A percentile compares a stretch with the other conserved stretches of the same genome.
These are phyloP conservation scores for Niveomyces coronatus DNA, from an alignment of 2,329 filamentous ascomycete genomes.

Conservation along the genomic window DNA sequence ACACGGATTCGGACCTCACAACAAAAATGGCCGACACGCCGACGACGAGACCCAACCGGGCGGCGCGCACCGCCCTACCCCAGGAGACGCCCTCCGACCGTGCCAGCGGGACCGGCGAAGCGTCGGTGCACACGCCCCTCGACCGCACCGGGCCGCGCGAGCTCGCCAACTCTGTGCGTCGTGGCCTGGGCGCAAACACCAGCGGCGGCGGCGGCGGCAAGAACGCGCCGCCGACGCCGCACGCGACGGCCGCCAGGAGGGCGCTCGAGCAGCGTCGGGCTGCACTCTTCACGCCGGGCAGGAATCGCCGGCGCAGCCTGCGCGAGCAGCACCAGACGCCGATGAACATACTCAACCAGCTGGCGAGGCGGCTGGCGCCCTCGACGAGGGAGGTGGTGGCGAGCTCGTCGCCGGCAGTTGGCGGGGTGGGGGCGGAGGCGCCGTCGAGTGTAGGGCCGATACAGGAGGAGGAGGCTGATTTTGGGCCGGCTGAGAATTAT, in stretches of 20 bases:
- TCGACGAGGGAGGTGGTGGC: constrained; percentile 32
- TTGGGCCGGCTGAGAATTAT: constrained; percentile 37
- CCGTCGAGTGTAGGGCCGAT: constrained; percentile 10
- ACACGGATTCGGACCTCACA: neutral
- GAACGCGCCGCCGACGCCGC: constrained; percentile 42
- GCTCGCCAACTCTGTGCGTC: constrained; percentile 27
- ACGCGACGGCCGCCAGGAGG: constrained; percentile 49
- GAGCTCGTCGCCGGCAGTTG: constrained; percentile 31
- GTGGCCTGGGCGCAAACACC: constrained; percentile 35
- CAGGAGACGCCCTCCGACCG: constrained; percentile 16
- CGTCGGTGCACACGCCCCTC: constrained; percentile 33
- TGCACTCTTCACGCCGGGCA: constrained; percentile 50
- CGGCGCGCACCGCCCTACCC: constrained; percentile 22
- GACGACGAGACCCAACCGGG: neutral
- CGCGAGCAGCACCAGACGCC: constrained; percentile 47
- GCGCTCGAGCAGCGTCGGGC: constrained; percentile 49
- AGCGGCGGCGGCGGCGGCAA: constrained; percentile 28
- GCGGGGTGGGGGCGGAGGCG: too few species aligned
- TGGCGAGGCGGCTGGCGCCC: constrained; percentile 45
- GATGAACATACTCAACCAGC: constrained; percentile 40
- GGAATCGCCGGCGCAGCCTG: constrained; percentile 45
- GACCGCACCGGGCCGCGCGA: constrained; percentile 25
- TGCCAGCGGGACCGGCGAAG: constrained; percentile 7
- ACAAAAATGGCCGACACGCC: constrained; percentile 10
- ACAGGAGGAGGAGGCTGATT: constrained; percentile 18